Evolutionary conservation across 2,329 filamentous ascomycete species (phyloP), one percentile per base, ranked within the genome.

Genomic region (Sporothrix variecibatus): DNA sequence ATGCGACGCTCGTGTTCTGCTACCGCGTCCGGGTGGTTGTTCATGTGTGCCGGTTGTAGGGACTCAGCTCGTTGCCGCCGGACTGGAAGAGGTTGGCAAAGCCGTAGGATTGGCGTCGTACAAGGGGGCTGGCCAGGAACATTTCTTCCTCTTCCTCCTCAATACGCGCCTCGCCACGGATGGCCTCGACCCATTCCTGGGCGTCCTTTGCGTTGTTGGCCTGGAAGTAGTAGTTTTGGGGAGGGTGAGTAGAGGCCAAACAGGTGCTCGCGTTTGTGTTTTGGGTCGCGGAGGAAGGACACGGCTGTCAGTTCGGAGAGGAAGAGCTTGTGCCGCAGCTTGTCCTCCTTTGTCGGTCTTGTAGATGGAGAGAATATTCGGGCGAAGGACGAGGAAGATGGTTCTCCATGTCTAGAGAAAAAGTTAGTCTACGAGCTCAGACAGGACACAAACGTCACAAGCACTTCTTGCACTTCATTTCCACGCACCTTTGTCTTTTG

Each of bases 191-290:
- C 96, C 96, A 99, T 79, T 93, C 91, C 76, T 93, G 89, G 6
- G 94, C 93, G 76, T 98, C 95, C 74, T 89, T 85, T 70, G 90
- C 88, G 3, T 88, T 92, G 43, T 86, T 81, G 0, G 94, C 94
- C 82, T 97, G 93, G 75, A 99, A 90, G 79, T 98, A 94, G 83
- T 92, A 97, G 83, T 98, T 98, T 77, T 92, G 92, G 20, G 20
- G 94, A 92, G 0, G 95, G 93, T 0, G 94, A 95, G 83, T 97
- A 99, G 64, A 98, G 88, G 26, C 93, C 96, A 81, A 99, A 98
- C 75, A 98, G 90, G 81, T 97, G 91, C 71, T 94, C 89, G 74
- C 93, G 92, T 81, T 93, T 95, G 74, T 94, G 91, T 82, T 97
- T 97, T 9, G 94, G 92, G 78, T 97, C 94, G 79, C 93, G 95